Evolutionary conservation across 2,329 filamentous ascomycete species (phyloP), one percentile per base, ranked within the genome.

Genomic region (Penicillium sp.): DNA sequence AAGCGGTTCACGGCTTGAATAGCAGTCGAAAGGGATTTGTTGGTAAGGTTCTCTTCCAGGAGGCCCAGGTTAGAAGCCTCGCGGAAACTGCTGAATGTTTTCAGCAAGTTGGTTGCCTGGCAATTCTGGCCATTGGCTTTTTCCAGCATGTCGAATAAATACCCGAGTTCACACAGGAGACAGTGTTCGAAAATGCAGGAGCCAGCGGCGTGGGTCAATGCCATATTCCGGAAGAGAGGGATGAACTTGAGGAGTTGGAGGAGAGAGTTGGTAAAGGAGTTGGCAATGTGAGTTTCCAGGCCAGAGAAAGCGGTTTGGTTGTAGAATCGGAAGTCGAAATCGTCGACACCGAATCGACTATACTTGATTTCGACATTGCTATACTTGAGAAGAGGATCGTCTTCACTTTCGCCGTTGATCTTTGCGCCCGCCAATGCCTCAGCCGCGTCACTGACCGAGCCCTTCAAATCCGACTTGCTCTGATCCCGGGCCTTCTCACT

Each of bases 261-360:
- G 4, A 99, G 84, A 0, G 95, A 86, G 69, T 99, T 99, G 57
- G 93, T 91, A 71, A 98, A 99, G 1, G 94, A 97, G 73, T 99
- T 98, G 43, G 92, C 86, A 61, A 99, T 97, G 73, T 99, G 94
- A 48, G 91, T 99, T 75, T 99, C 94, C 41, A 99, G 81, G 0
- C 95, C 95, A 10, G 95, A 96, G 72, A 92, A 96, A 25, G 81
- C 83, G 1, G 96, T 98, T 73, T 91, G 92, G 77, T 99, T 99
- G 82, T 96, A 99, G 75, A 91, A 98, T 58, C 91, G 92, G 64
- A 56, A 66, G 63, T 99, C 95, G 74, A 99, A 99, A 75, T 99
- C 96, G 70, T 98, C 94, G n/a, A 99, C 92, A 20, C 95, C 95
- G 75, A 97, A 99, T 73, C 92, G 96, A 82, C 94, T 97, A 80